A percentile compares a stretch with the other conserved stretches of the same genome.
phyloP scores from a whole-genome alignment of 306 rosid genomes.

The Pterocarpus santalinus region DNA sequence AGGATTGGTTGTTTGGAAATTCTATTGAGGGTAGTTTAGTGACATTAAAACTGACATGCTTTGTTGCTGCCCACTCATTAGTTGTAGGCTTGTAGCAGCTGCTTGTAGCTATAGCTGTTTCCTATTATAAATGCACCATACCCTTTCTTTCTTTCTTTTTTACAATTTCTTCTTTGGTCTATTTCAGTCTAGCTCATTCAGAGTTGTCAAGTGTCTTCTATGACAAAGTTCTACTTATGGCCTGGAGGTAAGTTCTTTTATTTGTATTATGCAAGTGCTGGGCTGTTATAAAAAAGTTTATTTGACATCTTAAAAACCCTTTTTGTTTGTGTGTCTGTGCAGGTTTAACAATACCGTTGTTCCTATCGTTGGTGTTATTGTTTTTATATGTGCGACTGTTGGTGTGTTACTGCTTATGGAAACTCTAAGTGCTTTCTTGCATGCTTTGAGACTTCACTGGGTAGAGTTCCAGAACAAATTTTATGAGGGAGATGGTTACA shows the following conservation, averaged over 20 bases:
- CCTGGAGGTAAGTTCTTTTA: constrained; percentile 58
- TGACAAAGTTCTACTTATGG: constrained; percentile 80
- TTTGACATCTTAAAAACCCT: constrained; percentile 18
- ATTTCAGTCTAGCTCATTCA: constrained; percentile 88
- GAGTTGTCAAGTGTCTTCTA: constrained; percentile 92
- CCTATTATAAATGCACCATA: constrained; percentile 15
- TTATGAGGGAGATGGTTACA: constrained; percentile 92
- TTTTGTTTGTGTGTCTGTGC: constrained; percentile 38
- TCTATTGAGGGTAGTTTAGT: constrained; percentile 4
- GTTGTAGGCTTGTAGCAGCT: background rate
- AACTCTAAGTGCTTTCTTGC: constrained; percentile 95
- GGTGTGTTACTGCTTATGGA: constrained; percentile 93
- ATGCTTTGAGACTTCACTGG: constrained; percentile 98
- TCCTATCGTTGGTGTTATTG: constrained; percentile 73
- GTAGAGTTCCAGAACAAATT: constrained; percentile 97
- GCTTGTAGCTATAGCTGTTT: constrained; percentile 33
- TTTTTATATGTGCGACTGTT: constrained; percentile 81
- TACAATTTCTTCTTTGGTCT: background rate
- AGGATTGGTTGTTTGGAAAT: constrained; percentile 25
- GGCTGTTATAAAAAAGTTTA: background rate
- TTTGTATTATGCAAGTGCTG: constrained; percentile 11
- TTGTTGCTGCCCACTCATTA: background rate
- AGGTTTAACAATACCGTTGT: constrained; percentile 79
- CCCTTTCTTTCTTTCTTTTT: background rate
- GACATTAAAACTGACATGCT: background rate